Evolutionary conservation across 129 eudicot species (phyloP).

Genomic region (Gnaphalium uliginosum): DNA sequence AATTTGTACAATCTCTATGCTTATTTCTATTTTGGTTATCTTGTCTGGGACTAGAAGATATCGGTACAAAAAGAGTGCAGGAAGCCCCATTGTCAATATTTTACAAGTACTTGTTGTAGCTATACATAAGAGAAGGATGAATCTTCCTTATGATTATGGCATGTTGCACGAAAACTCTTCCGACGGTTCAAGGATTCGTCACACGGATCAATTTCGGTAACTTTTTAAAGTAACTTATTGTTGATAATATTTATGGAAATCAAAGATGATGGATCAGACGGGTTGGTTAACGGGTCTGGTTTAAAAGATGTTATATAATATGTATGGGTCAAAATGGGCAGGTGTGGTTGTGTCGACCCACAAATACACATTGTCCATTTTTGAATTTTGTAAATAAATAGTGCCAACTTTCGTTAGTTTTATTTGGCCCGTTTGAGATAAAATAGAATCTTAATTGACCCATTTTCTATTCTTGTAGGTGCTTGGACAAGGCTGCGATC

Average conservation of each 20-base stretch:
- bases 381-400: too few species aligned
- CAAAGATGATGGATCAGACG: neutral
- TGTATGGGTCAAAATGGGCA: neutral
- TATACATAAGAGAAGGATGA: slow-evolving; percentile 48
- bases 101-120: slow-evolving; percentile 75
- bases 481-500: slow-evolving; percentile 91
- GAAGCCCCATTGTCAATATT: slow-evolving; percentile 81
- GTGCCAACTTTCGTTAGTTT: neutral
- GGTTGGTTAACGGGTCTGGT: neutral
- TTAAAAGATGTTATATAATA: neutral
- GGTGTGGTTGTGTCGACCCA: neutral
- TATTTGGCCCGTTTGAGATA: neutral
- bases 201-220: slow-evolving; percentile 79
- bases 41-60: slow-evolving; percentile 67
- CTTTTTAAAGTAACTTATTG: neutral
- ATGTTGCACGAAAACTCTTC: slow-evolving; percentile 63
- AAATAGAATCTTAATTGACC: neutral
- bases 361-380: neutral
- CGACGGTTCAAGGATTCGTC: slow-evolving; percentile 55
- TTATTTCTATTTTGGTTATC: slow-evolving; percentile 59
- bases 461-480: slow-evolving; percentile 31
- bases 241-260: too few species aligned
- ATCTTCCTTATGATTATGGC: slow-evolving; percentile 53
- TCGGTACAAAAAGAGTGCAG: slow-evolving; percentile 76
- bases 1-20: slow-evolving; percentile 63